Conservation (phyloP, 441 rosid species). For the Gossypium aridum region DNA sequence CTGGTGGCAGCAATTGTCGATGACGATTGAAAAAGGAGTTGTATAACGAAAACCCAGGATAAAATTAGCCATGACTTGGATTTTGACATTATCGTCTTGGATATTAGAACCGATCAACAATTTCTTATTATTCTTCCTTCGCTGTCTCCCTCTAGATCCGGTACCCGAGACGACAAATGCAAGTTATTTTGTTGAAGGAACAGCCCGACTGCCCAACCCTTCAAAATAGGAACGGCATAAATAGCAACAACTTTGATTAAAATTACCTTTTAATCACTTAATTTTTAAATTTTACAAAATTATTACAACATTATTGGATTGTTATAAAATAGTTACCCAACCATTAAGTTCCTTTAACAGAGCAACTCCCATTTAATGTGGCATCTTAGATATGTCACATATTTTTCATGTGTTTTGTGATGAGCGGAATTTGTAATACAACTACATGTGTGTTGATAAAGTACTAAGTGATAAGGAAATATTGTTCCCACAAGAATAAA, state of each 20-base stretch:
- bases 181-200: background rate
- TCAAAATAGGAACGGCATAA: background rate
- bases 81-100: background rate
- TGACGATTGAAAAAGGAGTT: background rate
- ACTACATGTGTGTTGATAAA: no score
- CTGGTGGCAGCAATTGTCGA: background rate
- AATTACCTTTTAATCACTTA: no score
- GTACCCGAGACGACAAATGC: background rate
- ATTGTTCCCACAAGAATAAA: fast-evolving
- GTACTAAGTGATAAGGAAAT: no score
- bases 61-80: background rate
- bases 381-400: no score
- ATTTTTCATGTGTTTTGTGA: no score
- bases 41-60: background rate
- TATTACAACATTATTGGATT: no score
- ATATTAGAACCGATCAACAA: background rate
- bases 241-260: no score
- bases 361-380: no score
- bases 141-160: background rate
- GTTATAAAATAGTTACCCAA: no score
- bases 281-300: no score
- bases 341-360: no score
- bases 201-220: background rate
- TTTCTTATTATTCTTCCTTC: background rate
- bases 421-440: no score